Conservation (phyloP, 2,329 filamentous ascomycete species). For the Aureobasidium pullulans region DNA sequence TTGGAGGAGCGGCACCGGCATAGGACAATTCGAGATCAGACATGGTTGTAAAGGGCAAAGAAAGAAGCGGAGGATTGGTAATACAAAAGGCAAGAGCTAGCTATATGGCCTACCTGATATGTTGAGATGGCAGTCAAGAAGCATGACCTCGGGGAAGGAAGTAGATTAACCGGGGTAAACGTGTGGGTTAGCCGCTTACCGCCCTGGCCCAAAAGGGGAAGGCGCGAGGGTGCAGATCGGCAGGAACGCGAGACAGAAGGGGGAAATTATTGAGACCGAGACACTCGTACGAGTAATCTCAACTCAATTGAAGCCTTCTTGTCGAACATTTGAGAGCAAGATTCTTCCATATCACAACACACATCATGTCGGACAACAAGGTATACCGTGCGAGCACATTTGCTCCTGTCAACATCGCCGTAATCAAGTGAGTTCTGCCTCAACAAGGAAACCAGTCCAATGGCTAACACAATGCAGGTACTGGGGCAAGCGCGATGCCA, state of each 20-base stretch:
- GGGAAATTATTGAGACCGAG: conserved; percentile 7
- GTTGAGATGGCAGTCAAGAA: not conserved
- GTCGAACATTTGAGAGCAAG: not conserved
- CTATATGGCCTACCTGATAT: not conserved
- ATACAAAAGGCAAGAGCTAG: not conserved
- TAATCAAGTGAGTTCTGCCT: conserved; percentile 66
- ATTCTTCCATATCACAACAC: not conserved
- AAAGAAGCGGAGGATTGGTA: not conserved
- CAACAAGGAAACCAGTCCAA: not conserved
- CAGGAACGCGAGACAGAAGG: conserved; percentile 3
- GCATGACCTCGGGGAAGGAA: conserved; percentile 5
- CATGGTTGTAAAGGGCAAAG: not conserved
- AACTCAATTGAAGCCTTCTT: not conserved
- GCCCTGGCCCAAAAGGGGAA: not conserved
- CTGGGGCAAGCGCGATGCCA: conserved; percentile 95
- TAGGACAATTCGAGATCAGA: conserved; percentile 6
- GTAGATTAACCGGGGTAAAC: not conserved
- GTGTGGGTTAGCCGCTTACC: conserved; percentile 8
- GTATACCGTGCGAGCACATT: conserved; percentile 92
- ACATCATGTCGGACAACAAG: conserved; percentile 34
- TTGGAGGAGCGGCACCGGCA: not conserved
- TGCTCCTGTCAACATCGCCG: conserved; percentile 94
- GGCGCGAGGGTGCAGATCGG: conserved; percentile 1
- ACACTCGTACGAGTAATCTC: conserved; percentile 11
- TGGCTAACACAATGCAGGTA: conserved; percentile 44